Percentiles rank a stretch among this genome's conserved stretches.
phyloP scores from a whole-genome alignment of 441 rosid species.

The Gossypium trilobum region DNA sequence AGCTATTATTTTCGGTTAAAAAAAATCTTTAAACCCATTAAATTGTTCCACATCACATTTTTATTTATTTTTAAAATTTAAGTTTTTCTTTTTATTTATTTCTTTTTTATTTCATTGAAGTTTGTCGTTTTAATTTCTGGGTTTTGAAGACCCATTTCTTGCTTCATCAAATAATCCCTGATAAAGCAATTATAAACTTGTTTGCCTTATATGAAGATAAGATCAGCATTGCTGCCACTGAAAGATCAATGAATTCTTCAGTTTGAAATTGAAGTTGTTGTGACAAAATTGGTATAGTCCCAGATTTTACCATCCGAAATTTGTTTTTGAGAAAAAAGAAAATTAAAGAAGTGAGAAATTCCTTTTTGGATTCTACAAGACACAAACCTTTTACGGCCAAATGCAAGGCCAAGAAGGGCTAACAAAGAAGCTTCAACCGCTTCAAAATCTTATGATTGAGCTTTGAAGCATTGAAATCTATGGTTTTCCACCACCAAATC shows the following conservation, averaged over 20 bases:
- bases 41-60: no score
- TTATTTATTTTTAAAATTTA: no score
- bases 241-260: conserved; percentile 32
- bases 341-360: neutral
- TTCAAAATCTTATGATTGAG: conserved; percentile 37
- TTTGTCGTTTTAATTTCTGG: no score
- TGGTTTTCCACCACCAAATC: conserved; percentile 46
- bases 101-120: no score
- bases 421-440: conserved; percentile 59
- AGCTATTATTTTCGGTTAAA: no score
- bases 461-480: conserved; percentile 49
- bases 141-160: no score
- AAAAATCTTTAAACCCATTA: no score
- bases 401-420: conserved; percentile 68
- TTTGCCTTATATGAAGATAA: conserved; percentile 61
- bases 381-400: conserved; percentile 68
- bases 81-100: no score
- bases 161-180: conserved; percentile 28
- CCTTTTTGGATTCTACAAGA: neutral
- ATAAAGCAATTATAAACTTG: conserved; percentile 49
- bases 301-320: conserved; percentile 47
- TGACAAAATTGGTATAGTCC: conserved; percentile 47
- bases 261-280: conserved; percentile 44
- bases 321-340: conserved; percentile 52
- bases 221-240: conserved; percentile 47